Evolutionary conservation across 192 early-diverging fungal genomes (phyloP).

Genomic region (Coemansia sp.): DNA sequence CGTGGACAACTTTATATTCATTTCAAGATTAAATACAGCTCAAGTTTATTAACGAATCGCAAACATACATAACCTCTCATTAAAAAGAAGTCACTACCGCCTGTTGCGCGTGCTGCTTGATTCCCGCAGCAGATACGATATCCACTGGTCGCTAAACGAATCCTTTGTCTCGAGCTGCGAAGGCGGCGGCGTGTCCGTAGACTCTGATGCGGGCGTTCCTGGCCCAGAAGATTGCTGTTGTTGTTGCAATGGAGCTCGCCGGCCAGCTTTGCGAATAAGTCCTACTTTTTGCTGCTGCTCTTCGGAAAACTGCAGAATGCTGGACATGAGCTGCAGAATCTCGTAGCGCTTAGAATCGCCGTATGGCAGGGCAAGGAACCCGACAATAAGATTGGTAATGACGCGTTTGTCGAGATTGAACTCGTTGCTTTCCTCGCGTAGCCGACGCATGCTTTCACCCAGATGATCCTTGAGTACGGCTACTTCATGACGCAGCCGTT

Average conservation of each 20-base stretch:
- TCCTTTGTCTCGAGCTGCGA: slow-evolving; percentile 52
- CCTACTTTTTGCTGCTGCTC: slow-evolving; percentile 86
- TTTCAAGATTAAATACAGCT: too few species aligned
- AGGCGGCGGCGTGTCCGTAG: slow-evolving; percentile 10
- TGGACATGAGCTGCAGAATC: slow-evolving; percentile 86
- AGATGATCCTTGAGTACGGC: slow-evolving; percentile 87
- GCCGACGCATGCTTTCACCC: slow-evolving; percentile 85
- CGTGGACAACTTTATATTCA: too few species aligned
- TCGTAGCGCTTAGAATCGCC: slow-evolving; percentile 92
- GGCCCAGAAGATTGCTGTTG: slow-evolving; percentile 24
- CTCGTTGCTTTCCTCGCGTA: slow-evolving; percentile 76
- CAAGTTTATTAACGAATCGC: too few species aligned
- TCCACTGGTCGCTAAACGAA: slow-evolving; percentile 80
- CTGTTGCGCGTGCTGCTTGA: slow-evolving; percentile 38
- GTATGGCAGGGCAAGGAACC: slow-evolving; percentile 79
- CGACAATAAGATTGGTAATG: slow-evolving; percentile 86
- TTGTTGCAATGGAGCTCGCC: slow-evolving; percentile 41
- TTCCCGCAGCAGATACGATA: slow-evolving; percentile 74
- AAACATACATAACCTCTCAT: too few species aligned
- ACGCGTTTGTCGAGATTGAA: slow-evolving; percentile 83
- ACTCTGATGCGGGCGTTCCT: slow-evolving; percentile 56
- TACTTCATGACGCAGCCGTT: slow-evolving; percentile 54
- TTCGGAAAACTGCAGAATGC: slow-evolving; percentile 81
- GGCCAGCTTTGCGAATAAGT: slow-evolving; percentile 65
- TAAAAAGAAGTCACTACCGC: not conserved